These are phyloP conservation scores for Dendrocalamus latiflorus DNA, from an alignment of 202 grass and related monocot species.

Conservation along the genomic window DNA sequence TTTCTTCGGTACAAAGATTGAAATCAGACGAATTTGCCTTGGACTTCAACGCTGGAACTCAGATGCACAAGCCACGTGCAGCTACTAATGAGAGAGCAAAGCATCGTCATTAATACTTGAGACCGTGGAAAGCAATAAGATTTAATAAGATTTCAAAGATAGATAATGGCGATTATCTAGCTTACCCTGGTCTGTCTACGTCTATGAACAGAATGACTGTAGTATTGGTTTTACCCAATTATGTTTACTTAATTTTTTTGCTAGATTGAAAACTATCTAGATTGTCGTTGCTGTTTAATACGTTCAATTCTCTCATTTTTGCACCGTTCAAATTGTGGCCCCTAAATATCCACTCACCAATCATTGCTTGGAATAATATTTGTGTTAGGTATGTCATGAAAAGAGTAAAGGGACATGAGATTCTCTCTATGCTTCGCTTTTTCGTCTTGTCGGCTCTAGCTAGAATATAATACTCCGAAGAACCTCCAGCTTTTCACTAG, in stretches of 20 bases:
- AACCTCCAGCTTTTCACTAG: background rate
- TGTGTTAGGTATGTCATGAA: background rate
- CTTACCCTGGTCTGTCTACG: no score
- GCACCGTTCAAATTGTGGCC: background rate
- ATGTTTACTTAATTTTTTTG: no score
- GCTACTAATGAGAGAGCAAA: no score
- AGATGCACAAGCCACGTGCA: background rate
- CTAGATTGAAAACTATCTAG: no score
- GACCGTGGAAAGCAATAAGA: no score
- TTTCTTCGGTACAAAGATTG: background rate
- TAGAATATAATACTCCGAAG: background rate
- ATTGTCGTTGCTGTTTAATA: no score
- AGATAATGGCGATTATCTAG: no score
- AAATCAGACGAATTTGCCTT: background rate
- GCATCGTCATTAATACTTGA: no score
- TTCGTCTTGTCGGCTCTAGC: background rate
- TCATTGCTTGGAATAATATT: background rate
- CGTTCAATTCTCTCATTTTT: no score
- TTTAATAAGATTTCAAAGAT: no score
- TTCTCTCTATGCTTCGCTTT: background rate
- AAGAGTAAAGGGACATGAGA: background rate
- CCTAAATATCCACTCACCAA: background rate
- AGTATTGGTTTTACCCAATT: no score
- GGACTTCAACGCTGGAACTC: background rate
- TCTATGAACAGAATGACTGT: no score